phyloP scores from a whole-genome alignment of 352 stramenopile species.

The Globisporangium okanoganense region DNA sequence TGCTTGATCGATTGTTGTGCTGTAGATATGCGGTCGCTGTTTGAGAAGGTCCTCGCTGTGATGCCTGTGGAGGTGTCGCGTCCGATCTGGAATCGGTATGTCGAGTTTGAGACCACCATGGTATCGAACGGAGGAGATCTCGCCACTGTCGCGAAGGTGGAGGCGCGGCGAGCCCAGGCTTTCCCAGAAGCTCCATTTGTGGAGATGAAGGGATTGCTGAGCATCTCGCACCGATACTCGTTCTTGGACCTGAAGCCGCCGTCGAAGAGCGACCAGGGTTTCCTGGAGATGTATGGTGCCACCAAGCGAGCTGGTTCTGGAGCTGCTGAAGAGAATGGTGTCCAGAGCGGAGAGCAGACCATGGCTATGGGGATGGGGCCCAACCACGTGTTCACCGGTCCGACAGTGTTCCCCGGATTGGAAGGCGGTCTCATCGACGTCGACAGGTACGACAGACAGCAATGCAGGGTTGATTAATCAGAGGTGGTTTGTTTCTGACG shows the following conservation, averaged over 20 bases:
- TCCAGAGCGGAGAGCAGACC: conserved; percentile 20
- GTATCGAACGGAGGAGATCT: conserved; percentile 81
- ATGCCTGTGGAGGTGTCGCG: conserved; percentile 79
- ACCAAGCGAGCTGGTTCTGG: conserved; percentile 22
- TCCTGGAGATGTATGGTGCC: conserved; percentile 77
- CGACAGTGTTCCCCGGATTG: conserved; percentile 19
- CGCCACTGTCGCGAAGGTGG: conserved; percentile 77
- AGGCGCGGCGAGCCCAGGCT: conserved; percentile 69
- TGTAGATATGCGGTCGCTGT: conserved; percentile 84
- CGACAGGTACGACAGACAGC: conserved; percentile 31
- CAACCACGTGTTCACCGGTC: conserved; percentile 11
- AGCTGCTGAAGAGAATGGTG: conserved; percentile 17
- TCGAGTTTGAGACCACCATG: conserved; percentile 87
- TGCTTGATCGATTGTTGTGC: not conserved
- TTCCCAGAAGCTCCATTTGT: conserved; percentile 76
- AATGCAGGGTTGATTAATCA: not conserved
- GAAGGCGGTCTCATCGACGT: conserved; percentile 34
- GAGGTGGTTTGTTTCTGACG: not conserved
- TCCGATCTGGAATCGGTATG: conserved; percentile 84
- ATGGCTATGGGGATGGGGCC: conserved; percentile 1
- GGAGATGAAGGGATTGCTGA: conserved; percentile 78
- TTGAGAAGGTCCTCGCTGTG: conserved; percentile 85
- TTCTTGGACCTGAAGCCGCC: conserved; percentile 71
- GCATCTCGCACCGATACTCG: conserved; percentile 76
- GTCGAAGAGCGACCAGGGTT: conserved; percentile 59